Evolutionary conservation across 1,284 basidiomycete genomes (phyloP).

Genomic region (Heterobasidion annosum): DNA sequence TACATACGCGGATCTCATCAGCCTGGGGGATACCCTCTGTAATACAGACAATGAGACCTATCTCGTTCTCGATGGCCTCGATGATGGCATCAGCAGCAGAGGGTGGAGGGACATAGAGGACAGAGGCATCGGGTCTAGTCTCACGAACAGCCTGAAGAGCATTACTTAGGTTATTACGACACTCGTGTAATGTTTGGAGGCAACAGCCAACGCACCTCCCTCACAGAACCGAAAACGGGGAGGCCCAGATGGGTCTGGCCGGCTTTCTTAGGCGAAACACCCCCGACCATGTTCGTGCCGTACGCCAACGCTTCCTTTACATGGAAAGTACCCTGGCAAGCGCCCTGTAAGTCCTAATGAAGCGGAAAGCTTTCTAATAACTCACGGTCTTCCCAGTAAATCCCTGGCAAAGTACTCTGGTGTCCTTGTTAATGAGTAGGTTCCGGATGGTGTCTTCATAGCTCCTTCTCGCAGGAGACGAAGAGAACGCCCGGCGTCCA

Average conservation of each 20-base stretch:
- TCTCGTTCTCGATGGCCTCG: conserved; percentile 96
- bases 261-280: conserved; percentile 96
- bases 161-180: not conserved
- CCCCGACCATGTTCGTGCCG: conserved; percentile 96
- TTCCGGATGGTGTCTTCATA: conserved; percentile 92
- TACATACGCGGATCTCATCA: conserved; percentile 81
- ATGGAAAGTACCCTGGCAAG: conserved; percentile 89
- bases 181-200: not conserved
- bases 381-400: conserved; percentile 96
- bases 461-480: conserved; percentile 58
- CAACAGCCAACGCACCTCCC: conserved; percentile 52
- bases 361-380: conserved; percentile 1
- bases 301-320: conserved; percentile 89
- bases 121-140: conserved; percentile 82
- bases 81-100: conserved; percentile 92
- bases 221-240: conserved; percentile 90
- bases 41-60: conserved; percentile 93
- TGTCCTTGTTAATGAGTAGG: conserved; percentile 91
- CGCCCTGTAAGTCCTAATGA: not conserved
- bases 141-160: conserved; percentile 68
- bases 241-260: conserved; percentile 93
- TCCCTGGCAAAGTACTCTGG: conserved; percentile 89
- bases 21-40: conserved; percentile 96
- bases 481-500: conserved; percentile 73
- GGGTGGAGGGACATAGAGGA: conserved; percentile 94